These are phyloP conservation scores for Hypoxylon rickii DNA, from an alignment of 495 filamentous ascomycete genomes.

Conservation along the genomic window DNA sequence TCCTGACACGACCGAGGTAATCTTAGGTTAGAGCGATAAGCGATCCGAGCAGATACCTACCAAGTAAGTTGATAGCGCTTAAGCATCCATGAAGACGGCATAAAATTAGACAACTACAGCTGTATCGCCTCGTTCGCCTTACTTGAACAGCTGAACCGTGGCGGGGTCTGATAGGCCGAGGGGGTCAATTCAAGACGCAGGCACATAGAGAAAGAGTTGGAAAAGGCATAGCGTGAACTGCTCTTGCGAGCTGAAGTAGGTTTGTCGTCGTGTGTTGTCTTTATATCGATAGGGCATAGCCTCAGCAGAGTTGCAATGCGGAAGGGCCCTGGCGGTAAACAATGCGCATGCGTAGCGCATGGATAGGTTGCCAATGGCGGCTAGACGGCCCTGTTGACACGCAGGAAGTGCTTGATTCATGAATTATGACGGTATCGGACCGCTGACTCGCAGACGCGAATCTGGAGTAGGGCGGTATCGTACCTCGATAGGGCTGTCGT, in stretches of 20 bases:
- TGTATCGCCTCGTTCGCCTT: slow-evolving; percentile 31
- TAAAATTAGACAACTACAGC: slow-evolving; percentile 19
- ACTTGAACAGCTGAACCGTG: slow-evolving; percentile 29
- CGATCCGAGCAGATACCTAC: not conserved
- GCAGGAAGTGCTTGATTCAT: slow-evolving; percentile 8
- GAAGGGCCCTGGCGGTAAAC: slow-evolving; percentile 16
- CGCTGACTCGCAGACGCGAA: slow-evolving; percentile 28
- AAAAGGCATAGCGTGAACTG: slow-evolving; percentile 22
- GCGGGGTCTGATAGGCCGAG: slow-evolving; percentile 18
- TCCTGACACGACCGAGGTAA: not conserved
- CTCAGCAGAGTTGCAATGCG: slow-evolving; percentile 24
- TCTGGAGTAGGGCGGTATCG: slow-evolving; percentile 23
- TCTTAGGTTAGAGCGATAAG: not conserved
- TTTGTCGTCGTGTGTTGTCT: slow-evolving; percentile 1
- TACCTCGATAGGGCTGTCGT: slow-evolving; percentile 35
- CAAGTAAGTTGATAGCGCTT: too few relatives aligned
- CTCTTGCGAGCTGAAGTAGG: slow-evolving; percentile 23
- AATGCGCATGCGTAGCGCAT: not conserved
- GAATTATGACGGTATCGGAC: slow-evolving; percentile 26
- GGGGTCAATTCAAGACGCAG: slow-evolving; percentile 1
- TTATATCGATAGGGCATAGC: slow-evolving; percentile 22
- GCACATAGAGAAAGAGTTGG: slow-evolving; percentile 11
- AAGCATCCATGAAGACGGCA: not conserved
- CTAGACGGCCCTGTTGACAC: slow-evolving; percentile 13
- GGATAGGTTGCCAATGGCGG: slow-evolving; percentile 6